Evolutionary conservation across 2,329 filamentous ascomycete species (phyloP), one percentile per base, ranked within the genome.

Genomic region (Exophiala mesophila): DNA sequence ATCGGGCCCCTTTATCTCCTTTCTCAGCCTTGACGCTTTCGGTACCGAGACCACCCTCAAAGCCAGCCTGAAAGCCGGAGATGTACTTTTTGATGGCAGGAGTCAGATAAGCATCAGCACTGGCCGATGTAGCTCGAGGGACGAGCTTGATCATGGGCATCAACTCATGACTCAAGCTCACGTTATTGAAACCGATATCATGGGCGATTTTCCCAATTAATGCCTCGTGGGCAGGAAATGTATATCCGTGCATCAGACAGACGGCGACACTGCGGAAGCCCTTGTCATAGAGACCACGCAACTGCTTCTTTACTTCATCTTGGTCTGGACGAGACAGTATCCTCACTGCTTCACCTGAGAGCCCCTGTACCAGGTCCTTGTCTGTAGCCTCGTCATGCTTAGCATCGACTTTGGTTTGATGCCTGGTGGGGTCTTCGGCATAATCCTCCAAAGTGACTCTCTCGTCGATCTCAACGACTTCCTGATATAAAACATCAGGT

Each of bases 121-220:
- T 87, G 2, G 85, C 83, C 13, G 83, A 88, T 0, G 83, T 88
- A 2, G 82, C 82, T 50, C 85, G 69, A 8, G 85, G 80, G 0
- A 88, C 80, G 19, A 89, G 69, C 64, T 89, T 88, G 65, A 89
- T 88, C 85, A 89, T 89, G n/a, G 70, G 87, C 85, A 89, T 88
- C 32, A 89, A 72, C 63, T 86, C 79, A 54, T 88, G 83, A 52
- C 83, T 87, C 21, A 90, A 70, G 42, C 84, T 89, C 49, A 95
- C 81, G 62, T 95, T 88, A 43, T 77, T 66, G 58, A 94, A 92
- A 1, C 89, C 89, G 52, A 94, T 81, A 12, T 92, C 83, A 44
- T 71, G 74, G 1, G 89, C 89, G 35, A 95, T 69, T 52, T 72
- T 76, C 12, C 88, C 88, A 7, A 95, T 73, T 30, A 88, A 59